Evolutionary conservation across 495 filamentous ascomycete species (phyloP), one percentile per base, ranked within the genome.

Genomic region (Penicillium roqueforti): DNA sequence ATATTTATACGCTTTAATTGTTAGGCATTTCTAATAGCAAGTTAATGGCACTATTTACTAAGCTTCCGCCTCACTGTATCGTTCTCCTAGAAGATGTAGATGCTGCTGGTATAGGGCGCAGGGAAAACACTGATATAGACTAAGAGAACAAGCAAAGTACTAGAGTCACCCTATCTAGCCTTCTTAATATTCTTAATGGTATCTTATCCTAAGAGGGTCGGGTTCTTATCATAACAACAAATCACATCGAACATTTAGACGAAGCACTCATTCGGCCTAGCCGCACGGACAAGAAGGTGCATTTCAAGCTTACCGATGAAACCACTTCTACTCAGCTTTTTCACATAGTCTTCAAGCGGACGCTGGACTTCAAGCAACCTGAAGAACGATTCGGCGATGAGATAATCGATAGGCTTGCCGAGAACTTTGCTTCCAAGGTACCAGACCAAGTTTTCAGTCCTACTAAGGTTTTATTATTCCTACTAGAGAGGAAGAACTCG

Each of bases 141-240:
- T 3, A 53, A 48, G 53, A 53, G 39, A 46, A 42, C 37, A 39
- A 54, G n/a, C 45, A 19, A 56, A 52, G 82, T 79, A 4, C 76
- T 87, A 19, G 84, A 46, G 51, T 54, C 13, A 54, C 51, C 32
- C 32, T 54, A 40, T 55, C 83, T 5, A 83, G 81, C 0, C 67
- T 89, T n/a, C 71, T 89, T 41, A 89, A 89, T 58, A 81, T 82
- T 31, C 70, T 89, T 18, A 84, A 88, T 52, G 82, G 86, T 14
- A 81, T 87, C 18, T 80, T 81, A 6, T 79, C 77, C 1, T 76
- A 82, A 51, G 84, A 88, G 62, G 85, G 84, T 10, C 75, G 83
- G 13, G 75, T 88, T 10, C 72, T 87, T 6, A 83, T 88, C 55
- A 88, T 88, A 83, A 88, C 86, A 6, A 87, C 85, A 43, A 88